phyloP scores from a whole-genome alignment of 805 yeast species.

The Citeromyces nyonsensis region DNA sequence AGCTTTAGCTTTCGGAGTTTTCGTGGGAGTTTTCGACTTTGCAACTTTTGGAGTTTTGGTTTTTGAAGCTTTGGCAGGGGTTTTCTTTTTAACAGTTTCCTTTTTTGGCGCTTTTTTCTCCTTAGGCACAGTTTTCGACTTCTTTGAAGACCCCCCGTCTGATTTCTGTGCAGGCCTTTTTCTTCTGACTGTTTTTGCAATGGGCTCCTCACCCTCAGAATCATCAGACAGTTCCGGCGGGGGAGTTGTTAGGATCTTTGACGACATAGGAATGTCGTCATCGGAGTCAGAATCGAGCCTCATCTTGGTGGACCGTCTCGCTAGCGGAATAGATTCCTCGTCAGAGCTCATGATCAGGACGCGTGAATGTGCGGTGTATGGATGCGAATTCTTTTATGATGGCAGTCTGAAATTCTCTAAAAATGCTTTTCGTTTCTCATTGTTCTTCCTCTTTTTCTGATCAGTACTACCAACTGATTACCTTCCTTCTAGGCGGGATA shows the following conservation, averaged over 20 bases:
- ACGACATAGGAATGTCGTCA: neutral
- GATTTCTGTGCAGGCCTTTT: too few species aligned
- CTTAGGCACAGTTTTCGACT: neutral
- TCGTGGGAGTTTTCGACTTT: slow-evolving; percentile 3
- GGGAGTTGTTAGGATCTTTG: neutral
- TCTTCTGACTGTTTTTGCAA: too few species aligned
- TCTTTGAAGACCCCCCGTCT: too few species aligned
- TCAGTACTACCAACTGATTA: too few species aligned
- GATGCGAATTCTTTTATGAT: too few species aligned
- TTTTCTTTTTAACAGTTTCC: slow-evolving; percentile 1
- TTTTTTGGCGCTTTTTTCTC: slow-evolving; percentile 2
- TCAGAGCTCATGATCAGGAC: too few species aligned
- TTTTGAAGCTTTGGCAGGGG: slow-evolving; percentile 2
- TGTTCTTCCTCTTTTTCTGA: too few species aligned
- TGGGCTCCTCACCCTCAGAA: slow-evolving; percentile 1
- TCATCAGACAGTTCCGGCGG: neutral
- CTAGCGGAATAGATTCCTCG: neutral
- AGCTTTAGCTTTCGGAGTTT: slow-evolving; percentile 1
- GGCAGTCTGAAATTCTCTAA: too few species aligned
- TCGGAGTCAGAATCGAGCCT: neutral
- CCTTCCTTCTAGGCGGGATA: too few species aligned
- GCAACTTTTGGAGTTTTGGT: slow-evolving; percentile 2
- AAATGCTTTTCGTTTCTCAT: too few species aligned
- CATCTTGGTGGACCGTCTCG: too few species aligned
- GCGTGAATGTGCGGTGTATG: too few species aligned